Conservation (phyloP, 2,329 filamentous ascomycete genomes). For the Trematosphaeria pertusa region DNA sequence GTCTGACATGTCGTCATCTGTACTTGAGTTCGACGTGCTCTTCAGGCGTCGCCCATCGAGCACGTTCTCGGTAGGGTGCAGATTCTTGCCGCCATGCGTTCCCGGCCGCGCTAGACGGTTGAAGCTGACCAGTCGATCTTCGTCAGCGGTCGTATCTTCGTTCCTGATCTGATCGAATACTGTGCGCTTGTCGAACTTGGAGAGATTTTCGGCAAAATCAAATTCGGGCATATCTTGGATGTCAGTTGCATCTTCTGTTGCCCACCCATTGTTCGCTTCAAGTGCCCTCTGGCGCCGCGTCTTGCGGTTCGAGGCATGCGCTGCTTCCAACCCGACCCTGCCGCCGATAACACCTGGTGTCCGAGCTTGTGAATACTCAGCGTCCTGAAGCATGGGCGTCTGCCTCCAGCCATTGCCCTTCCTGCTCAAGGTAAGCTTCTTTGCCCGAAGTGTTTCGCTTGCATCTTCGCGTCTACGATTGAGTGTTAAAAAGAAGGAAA, state of each 20-base stretch:
- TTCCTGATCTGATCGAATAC: constrained; percentile 92
- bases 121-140: constrained; percentile 87
- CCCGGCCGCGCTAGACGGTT: constrained; percentile 68
- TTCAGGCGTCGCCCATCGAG: constrained; percentile 63
- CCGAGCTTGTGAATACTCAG: constrained; percentile 49
- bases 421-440: constrained; percentile 33
- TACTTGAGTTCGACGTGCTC: constrained; percentile 42
- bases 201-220: constrained; percentile 87
- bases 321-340: constrained; percentile 45
- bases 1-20: constrained; percentile 46
- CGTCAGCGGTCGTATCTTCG: constrained; percentile 87
- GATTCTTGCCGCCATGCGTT: constrained; percentile 77
- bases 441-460: no score
- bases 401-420: constrained; percentile 72
- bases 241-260: constrained; percentile 93
- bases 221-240: constrained; percentile 94
- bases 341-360: constrained; percentile 49
- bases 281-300: constrained; percentile 56
- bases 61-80: constrained; percentile 92
- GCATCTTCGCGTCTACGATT: no score
- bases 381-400: constrained; percentile 70
- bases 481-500: no score
- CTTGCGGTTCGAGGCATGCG: constrained; percentile 48
- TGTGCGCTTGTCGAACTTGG: constrained; percentile 91
- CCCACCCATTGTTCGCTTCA: constrained; percentile 81